Percentiles rank a stretch among this genome's conserved stretches.
phyloP scores from a whole-genome alignment of 2,329 filamentous ascomycete genomes.

The Exophiala alcalophila region DNA sequence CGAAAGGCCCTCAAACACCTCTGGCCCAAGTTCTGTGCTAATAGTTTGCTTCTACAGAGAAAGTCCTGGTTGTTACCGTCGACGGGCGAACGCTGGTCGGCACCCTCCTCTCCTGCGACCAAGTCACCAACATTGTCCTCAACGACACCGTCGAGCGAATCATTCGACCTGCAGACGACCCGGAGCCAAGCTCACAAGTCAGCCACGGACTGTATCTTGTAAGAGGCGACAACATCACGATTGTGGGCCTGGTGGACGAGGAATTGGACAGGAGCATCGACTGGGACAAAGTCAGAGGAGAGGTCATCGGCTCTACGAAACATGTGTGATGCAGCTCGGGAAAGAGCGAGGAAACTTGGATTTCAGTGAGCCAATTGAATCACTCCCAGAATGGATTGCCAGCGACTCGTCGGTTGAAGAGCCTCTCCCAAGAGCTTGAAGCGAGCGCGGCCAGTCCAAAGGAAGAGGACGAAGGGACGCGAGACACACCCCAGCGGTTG shows the following conservation, averaged over 20 bases:
- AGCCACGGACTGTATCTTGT: conserved; percentile 87
- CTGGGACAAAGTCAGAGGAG: conserved; percentile 71
- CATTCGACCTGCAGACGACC: conserved; percentile 80
- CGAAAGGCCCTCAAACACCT: conserved; percentile 1
- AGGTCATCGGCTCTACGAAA: conserved; percentile 30
- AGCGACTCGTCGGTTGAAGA: too few relatives aligned
- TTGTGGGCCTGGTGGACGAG: conserved; percentile 87
- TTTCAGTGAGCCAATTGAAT: too few relatives aligned
- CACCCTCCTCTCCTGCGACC: conserved; percentile 79
- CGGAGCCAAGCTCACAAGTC: conserved; percentile 74
- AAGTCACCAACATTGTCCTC: conserved; percentile 89
- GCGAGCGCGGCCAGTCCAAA: too few relatives aligned
- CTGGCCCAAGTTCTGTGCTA: conserved; percentile 1
- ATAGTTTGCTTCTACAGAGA: conserved; percentile 60
- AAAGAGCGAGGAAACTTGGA: neutral
- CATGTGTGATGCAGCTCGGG: conserved; percentile 25
- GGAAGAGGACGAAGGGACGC: too few relatives aligned
- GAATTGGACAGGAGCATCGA: conserved; percentile 84
- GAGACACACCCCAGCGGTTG: too few relatives aligned
- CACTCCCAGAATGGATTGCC: too few relatives aligned
- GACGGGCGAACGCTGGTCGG: conserved; percentile 86
- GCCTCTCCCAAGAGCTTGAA: too few relatives aligned
- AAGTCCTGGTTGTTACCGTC: conserved; percentile 84
- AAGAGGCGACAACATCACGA: conserved; percentile 88
- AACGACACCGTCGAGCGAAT: conserved; percentile 81